Percentiles rank a stretch among this genome's conserved stretches.
Evolutionary conservation across 1,284 basidiomycete species (phyloP).

Genomic region (Cryptococcus sp.): DNA sequence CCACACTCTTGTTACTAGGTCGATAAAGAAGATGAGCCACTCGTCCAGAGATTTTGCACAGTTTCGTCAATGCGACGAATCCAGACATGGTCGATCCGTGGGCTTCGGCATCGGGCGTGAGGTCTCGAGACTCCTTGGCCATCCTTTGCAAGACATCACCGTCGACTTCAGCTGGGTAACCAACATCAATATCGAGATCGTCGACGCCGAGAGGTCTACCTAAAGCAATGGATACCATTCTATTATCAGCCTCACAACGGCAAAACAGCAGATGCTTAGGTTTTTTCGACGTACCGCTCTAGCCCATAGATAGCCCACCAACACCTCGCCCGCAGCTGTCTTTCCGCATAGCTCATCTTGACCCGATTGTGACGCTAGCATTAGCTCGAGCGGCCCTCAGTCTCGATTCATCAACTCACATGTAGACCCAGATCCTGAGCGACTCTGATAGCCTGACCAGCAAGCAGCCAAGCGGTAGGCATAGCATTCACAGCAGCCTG

Average conservation of each 20-base stretch:
- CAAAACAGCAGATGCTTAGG: conserved; percentile 1
- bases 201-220: conserved; percentile 56
- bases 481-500: conserved; percentile 83
- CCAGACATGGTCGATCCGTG: conserved; percentile 60
- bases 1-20: conserved; percentile 29
- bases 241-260: conserved; percentile 28
- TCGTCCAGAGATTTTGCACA: conserved; percentile 72
- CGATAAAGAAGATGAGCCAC: conserved; percentile 55
- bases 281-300: conserved; percentile 48
- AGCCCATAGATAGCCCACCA: conserved; percentile 88
- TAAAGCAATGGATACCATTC: conserved; percentile 80
- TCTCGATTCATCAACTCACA: conserved; percentile 54
- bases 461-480: conserved; percentile 82
- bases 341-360: conserved; percentile 65
- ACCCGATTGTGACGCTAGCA: conserved; percentile 58
- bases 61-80: conserved; percentile 64
- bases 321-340: conserved; percentile 78
- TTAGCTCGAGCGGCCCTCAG: conserved; percentile 59
- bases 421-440: conserved; percentile 85
- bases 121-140: neutral
- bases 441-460: conserved; percentile 78
- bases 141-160: conserved; percentile 62
- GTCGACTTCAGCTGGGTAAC: conserved; percentile 72
- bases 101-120: conserved; percentile 42
- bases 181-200: conserved; percentile 52